Evolutionary conservation across 2,329 filamentous ascomycete species (phyloP).

Genomic region (Coniochaeta sp.): DNA sequence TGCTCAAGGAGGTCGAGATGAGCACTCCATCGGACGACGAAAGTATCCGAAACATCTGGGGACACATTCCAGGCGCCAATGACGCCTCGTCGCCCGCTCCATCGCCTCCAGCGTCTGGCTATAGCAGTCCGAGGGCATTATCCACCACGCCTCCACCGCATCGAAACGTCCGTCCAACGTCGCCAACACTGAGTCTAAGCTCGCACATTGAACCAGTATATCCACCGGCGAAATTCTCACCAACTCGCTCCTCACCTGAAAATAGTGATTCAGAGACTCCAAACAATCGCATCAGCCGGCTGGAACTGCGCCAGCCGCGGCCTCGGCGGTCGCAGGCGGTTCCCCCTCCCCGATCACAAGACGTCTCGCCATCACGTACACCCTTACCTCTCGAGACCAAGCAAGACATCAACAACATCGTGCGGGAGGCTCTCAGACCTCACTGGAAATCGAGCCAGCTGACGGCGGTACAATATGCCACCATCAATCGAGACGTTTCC

Average conservation of each 20-base stretch:
- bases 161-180: slow-evolving; percentile 50
- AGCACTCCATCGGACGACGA: slow-evolving; percentile 53
- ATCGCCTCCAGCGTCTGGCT: slow-evolving; percentile 57
- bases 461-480: slow-evolving; percentile 82
- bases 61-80: slow-evolving; percentile 22
- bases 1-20: slow-evolving; percentile 81
- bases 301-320: slow-evolving; percentile 44
- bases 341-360: slow-evolving; percentile 42
- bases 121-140: slow-evolving; percentile 59
- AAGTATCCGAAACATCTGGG: slow-evolving; percentile 31
- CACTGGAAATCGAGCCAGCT: slow-evolving; percentile 74
- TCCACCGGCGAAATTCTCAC: slow-evolving; percentile 68
- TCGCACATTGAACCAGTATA: slow-evolving; percentile 67
- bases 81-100: slow-evolving; percentile 52
- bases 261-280: slow-evolving; percentile 28
- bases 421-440: slow-evolving; percentile 73
- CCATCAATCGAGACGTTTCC: slow-evolving; percentile 85
- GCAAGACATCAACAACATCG: slow-evolving; percentile 80
- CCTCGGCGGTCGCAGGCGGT: slow-evolving; percentile 36
- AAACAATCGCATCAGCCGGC: slow-evolving; percentile 22
- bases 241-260: slow-evolving; percentile 38
- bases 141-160: slow-evolving; percentile 64
- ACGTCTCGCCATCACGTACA: slow-evolving; percentile 60
- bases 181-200: slow-evolving; percentile 58
- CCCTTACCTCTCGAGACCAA: slow-evolving; percentile 74